These are phyloP conservation scores for Phytophthora macrochlamydospora DNA, from an alignment of 352 stramenopile genomes.

Conservation along the genomic window DNA sequence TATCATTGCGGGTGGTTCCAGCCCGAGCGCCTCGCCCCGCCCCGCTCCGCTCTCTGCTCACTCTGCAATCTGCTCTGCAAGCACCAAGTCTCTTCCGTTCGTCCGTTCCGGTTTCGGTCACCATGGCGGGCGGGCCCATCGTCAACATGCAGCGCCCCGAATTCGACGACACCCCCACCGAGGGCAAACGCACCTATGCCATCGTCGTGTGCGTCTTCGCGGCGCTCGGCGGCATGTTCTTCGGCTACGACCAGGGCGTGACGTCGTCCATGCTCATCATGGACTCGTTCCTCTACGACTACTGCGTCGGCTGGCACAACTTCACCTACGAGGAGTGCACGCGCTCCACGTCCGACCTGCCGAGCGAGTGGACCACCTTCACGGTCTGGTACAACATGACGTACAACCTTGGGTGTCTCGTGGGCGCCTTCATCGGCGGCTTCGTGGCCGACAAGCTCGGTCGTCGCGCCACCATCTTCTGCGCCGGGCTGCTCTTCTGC, in stretches of 20 bases:
- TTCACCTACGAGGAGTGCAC: not conserved
- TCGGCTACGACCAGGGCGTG: slow-evolving; percentile 26
- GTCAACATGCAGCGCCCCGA: slow-evolving; percentile 4
- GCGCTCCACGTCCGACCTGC: too few relatives aligned
- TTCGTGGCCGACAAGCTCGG: too few relatives aligned
- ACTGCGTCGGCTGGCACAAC: slow-evolving; percentile 39
- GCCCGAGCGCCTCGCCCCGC: too few relatives aligned
- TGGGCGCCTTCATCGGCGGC: too few relatives aligned
- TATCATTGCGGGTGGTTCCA: not conserved
- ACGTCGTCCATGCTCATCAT: slow-evolving; percentile 34
- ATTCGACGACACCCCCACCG: slow-evolving; percentile 16
- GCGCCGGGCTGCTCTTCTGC: slow-evolving; percentile 40
- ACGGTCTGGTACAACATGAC: too few relatives aligned
- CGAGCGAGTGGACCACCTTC: too few relatives aligned
- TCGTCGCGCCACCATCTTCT: slow-evolving; percentile 32
- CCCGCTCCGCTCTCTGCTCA: slow-evolving; percentile 1
- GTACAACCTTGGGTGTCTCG: too few relatives aligned
- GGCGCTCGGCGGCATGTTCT: slow-evolving; percentile 14
- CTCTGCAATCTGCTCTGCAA: slow-evolving; percentile 8
- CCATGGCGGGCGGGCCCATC: slow-evolving; percentile 3
- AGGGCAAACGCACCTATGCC: slow-evolving; percentile 27
- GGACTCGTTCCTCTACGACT: slow-evolving; percentile 51
- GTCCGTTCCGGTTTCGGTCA: not conserved
- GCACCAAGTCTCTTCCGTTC: not conserved
- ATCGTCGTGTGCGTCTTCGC: slow-evolving; percentile 17